These are phyloP conservation scores for Pyronema omphalodes DNA, from an alignment of 495 filamentous ascomycete genomes.

Conservation along the genomic window DNA sequence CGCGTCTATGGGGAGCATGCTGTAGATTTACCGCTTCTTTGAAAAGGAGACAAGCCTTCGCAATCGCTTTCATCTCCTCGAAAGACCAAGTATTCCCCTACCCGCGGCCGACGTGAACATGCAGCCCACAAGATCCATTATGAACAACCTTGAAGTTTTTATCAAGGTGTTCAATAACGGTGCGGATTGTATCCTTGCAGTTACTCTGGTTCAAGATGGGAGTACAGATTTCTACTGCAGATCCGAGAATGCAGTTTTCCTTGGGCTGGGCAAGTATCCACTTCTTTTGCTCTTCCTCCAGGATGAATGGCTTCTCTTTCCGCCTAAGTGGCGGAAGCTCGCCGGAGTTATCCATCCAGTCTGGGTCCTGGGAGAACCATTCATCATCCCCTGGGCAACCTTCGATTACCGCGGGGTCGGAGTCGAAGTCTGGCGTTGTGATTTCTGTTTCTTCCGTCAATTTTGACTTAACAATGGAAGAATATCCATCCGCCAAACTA, in stretches of 20 bases:
- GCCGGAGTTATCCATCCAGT: too few species aligned
- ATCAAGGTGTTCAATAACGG: constrained; percentile 9
- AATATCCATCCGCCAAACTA: too few species aligned
- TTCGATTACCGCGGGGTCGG: too few species aligned
- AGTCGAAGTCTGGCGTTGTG: too few species aligned
- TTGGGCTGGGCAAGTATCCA: too few species aligned
- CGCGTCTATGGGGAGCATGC: constrained; percentile 10
- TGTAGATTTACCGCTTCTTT: constrained; percentile 15
- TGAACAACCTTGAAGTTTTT: constrained; percentile 10
- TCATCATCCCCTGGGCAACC: too few species aligned
- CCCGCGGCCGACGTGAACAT: constrained; percentile 18
- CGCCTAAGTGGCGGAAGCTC: too few species aligned
- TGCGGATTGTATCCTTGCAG: constrained; percentile 11
- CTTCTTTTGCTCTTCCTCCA: too few species aligned
- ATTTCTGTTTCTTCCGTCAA: too few species aligned
- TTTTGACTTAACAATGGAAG: too few species aligned
- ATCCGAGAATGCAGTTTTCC: not conserved
- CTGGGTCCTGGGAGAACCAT: too few species aligned
- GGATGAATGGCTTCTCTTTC: too few species aligned
- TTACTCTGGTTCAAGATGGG: constrained; percentile 12
- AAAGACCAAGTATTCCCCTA: constrained; percentile 10
- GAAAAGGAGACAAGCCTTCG: constrained; percentile 17
- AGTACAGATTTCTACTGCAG: constrained; percentile 15
- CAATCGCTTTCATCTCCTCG: constrained; percentile 11
- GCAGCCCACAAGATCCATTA: constrained; percentile 18